Percentiles rank a stretch among this genome's conserved stretches.
Evolutionary conservation across 192 early-diverging fungal species (phyloP).

Genomic region (Mortierella claussenii): DNA sequence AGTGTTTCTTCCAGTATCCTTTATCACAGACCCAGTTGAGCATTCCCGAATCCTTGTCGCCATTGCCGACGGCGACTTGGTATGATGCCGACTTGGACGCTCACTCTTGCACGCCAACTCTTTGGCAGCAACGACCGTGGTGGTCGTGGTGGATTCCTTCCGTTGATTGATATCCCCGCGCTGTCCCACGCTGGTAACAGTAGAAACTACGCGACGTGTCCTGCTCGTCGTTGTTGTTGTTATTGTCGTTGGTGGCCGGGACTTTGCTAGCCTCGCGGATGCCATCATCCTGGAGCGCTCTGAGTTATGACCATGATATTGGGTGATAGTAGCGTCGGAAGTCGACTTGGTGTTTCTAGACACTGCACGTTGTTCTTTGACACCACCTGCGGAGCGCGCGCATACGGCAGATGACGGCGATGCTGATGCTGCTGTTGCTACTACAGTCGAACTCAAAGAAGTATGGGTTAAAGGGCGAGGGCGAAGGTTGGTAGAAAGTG

Average conservation of each 20-base stretch:
- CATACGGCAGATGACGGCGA: neutral
- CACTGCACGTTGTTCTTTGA: neutral
- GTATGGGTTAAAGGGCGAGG: conserved; percentile 7
- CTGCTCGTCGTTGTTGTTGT: conserved; percentile 20
- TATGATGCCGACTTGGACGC: neutral
- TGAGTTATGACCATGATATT: neutral
- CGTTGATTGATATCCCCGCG: conserved; percentile 4
- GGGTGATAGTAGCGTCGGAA: neutral
- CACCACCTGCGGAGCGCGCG: neutral
- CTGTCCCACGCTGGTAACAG: conserved; percentile 3
- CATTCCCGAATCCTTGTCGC: too few relatives aligned
- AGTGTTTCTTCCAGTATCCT: too few relatives aligned
- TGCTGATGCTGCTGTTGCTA: neutral
- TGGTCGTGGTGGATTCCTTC: conserved; percentile 3
- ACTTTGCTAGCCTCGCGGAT: conserved; percentile 2
- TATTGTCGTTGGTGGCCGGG: conserved; percentile 7
- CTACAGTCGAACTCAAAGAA: neutral
- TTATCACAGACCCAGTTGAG: too few relatives aligned
- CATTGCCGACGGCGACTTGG: neutral
- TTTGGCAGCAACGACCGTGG: conserved; percentile 5
- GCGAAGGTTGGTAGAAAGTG: conserved; percentile 12
- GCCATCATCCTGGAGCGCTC: conserved; percentile 2
- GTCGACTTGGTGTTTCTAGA: conserved; percentile 3
- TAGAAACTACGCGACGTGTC: conserved; percentile 12
- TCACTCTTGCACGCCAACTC: neutral